These are phyloP conservation scores for Cladobotryum protrusum DNA, from an alignment of 2,329 filamentous ascomycete species.

Conservation along the genomic window DNA sequence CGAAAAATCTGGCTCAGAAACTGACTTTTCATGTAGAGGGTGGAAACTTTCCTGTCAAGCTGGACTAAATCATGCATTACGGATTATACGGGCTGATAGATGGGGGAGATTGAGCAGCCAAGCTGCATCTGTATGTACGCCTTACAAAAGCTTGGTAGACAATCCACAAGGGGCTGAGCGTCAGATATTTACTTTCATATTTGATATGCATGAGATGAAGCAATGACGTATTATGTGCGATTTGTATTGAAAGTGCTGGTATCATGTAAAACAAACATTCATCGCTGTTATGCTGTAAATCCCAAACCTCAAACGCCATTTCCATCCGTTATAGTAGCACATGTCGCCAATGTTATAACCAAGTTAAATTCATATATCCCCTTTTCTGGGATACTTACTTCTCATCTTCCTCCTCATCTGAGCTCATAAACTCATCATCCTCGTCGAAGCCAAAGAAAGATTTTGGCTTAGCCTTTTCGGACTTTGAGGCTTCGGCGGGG, in stretches of 20 bases:
- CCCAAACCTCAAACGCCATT: slow-evolving; percentile 6
- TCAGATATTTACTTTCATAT: slow-evolving; percentile 11
- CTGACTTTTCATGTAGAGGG: slow-evolving; percentile 41
- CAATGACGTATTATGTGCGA: not conserved
- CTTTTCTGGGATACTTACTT: not conserved
- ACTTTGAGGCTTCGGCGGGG: slow-evolving; percentile 34
- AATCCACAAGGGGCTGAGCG: slow-evolving; percentile 21
- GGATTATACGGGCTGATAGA: slow-evolving; percentile 14
- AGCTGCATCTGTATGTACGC: slow-evolving; percentile 32
- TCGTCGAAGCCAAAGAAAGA: slow-evolving; percentile 74
- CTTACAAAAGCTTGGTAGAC: slow-evolving; percentile 25
- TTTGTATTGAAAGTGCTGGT: slow-evolving; percentile 2
- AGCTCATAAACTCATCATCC: slow-evolving; percentile 69
- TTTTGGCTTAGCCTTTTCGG: slow-evolving; percentile 34
- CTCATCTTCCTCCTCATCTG: slow-evolving; percentile 46
- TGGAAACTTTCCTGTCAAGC: slow-evolving; percentile 61
- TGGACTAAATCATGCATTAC: slow-evolving; percentile 47
- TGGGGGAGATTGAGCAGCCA: slow-evolving; percentile 27
- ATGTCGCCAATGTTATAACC: too few species aligned
- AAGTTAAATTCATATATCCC: not conserved
- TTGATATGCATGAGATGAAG: slow-evolving; percentile 1
- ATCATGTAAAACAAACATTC: slow-evolving; percentile 1
- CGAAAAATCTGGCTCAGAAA: slow-evolving; percentile 13
- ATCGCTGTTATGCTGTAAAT: not conserved
- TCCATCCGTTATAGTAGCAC: too few species aligned